A percentile compares a stretch with the other conserved stretches of the same genome.
Conservation (phyloP, 2,329 filamentous ascomycete species). For the Trichoderma afroharzianum region DNA sequence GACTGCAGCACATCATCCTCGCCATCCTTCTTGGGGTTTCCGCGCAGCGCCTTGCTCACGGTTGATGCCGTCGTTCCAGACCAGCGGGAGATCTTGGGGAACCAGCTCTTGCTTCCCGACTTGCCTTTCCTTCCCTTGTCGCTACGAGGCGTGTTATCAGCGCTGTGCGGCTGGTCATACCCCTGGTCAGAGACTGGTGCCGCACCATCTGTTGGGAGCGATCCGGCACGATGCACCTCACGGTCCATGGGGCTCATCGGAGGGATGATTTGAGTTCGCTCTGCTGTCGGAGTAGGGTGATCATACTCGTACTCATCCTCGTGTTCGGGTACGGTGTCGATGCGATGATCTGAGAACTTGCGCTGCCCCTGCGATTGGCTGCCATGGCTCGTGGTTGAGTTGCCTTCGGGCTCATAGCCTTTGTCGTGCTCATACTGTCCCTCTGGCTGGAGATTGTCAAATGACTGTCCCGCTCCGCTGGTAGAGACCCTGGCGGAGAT, state of each 20-base stretch:
- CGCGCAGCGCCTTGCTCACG: conserved; percentile 71
- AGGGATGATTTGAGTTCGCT: conserved; percentile 37
- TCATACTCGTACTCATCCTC: conserved; percentile 69
- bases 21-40: conserved; percentile 57
- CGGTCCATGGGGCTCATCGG: conserved; percentile 57
- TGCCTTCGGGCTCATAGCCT: conserved; percentile 83
- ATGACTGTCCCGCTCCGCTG: conserved; percentile 58
- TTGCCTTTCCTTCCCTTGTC: conserved; percentile 86
- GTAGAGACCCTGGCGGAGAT: conserved; percentile 30
- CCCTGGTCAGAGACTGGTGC: conserved; percentile 48
- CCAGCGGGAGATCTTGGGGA: conserved; percentile 95
- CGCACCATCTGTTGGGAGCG: conserved; percentile 55
- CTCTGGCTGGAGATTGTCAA: conserved; percentile 63
- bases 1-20: conserved; percentile 61
- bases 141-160: conserved; percentile 71
- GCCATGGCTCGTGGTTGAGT: conserved; percentile 62
- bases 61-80: conserved; percentile 94
- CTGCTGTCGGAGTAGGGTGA: conserved; percentile 39
- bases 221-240: conserved; percentile 45
- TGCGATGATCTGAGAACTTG: conserved; percentile 70
- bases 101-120: conserved; percentile 74
- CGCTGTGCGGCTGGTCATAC: conserved; percentile 50
- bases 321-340: conserved; percentile 83
- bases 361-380: conserved; percentile 63
- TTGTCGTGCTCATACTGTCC: conserved; percentile 63